A percentile compares a stretch with the other conserved stretches of the same genome.
Evolutionary conservation across 768 basidiomycete genomes (phyloP).

Genomic region (Agaricus subrufescens): DNA sequence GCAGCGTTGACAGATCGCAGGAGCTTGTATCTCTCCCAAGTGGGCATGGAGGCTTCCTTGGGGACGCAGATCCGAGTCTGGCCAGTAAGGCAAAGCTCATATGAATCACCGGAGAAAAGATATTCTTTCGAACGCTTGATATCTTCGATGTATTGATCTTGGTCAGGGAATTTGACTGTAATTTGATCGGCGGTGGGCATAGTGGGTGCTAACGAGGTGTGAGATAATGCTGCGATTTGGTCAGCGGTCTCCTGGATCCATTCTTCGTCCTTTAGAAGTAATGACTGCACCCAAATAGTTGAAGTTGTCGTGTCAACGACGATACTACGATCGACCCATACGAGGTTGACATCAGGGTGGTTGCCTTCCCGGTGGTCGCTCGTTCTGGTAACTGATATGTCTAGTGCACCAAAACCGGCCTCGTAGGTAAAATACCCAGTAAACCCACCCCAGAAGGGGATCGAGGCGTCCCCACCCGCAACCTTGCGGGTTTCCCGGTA

Average conservation of each 20-base stretch:
- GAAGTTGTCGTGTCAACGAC: constrained; percentile 57
- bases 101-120: constrained; percentile 82
- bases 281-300: constrained; percentile 58
- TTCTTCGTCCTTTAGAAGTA: constrained; percentile 47
- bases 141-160: constrained; percentile 55
- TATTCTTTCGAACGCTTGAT: constrained; percentile 70
- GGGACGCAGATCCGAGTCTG: constrained; percentile 55
- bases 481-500: constrained; percentile 58
- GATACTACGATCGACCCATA: constrained; percentile 77
- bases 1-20: constrained; percentile 81
- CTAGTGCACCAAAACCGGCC: constrained; percentile 57
- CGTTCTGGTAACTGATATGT: constrained; percentile 33
- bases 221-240: not conserved
- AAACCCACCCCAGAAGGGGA: constrained; percentile 84
- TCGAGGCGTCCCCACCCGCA: constrained; percentile 39
- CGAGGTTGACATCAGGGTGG: constrained; percentile 71
- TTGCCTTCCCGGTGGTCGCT: constrained; percentile 16
- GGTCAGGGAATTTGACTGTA: constrained; percentile 50
- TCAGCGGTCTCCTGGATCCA: constrained; percentile 51
- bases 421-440: constrained; percentile 79
- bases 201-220: constrained; percentile 47
- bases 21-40: constrained; percentile 68
- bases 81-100: constrained; percentile 89
- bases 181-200: constrained; percentile 39
- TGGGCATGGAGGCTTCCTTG: constrained; percentile 28